Percentiles rank a stretch among this genome's conserved stretches.
These are phyloP conservation scores for Lasiodiplodia hormozganensis DNA, from an alignment of 2,329 filamentous ascomycete species.

Conservation along the genomic window DNA sequence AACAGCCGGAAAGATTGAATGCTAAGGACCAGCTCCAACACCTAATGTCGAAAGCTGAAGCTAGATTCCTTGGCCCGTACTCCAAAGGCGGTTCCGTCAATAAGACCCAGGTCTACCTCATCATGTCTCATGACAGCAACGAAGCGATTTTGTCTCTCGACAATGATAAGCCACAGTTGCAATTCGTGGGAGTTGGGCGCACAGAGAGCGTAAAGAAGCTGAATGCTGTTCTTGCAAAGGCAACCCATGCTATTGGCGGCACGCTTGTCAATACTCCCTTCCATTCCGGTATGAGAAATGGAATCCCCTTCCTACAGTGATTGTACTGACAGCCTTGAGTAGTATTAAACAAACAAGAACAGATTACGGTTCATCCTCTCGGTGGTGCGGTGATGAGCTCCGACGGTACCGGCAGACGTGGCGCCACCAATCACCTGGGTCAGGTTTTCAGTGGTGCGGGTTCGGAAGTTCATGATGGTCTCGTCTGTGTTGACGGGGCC, in stretches of 20 bases:
- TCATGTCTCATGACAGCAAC: constrained; percentile 72
- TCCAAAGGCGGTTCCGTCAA: constrained; percentile 62
- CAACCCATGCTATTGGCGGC: constrained; percentile 65
- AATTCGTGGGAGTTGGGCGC: constrained; percentile 65
- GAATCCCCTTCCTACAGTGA: not conserved
- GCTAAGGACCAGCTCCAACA: constrained; percentile 54
- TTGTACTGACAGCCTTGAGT: not conserved
- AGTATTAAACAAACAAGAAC: constrained; percentile 39
- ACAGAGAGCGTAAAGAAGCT: constrained; percentile 63
- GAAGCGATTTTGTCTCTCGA: constrained; percentile 66
- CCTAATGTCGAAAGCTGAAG: constrained; percentile 58
- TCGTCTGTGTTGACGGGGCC: constrained; percentile 68
- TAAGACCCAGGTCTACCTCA: constrained; percentile 68
- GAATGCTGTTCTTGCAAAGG: constrained; percentile 59
- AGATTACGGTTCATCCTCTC: constrained; percentile 72
- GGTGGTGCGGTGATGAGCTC: constrained; percentile 69
- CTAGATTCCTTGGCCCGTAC: constrained; percentile 66
- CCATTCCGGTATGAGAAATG: constrained; percentile 46
- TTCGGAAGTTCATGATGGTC: constrained; percentile 60
- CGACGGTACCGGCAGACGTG: constrained; percentile 63
- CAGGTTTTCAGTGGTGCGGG: constrained; percentile 64
- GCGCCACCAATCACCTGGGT: constrained; percentile 68
- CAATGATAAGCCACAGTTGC: constrained; percentile 65
- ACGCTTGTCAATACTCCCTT: constrained; percentile 67
- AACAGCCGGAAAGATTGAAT: constrained; percentile 47